phyloP scores from a whole-genome alignment of 2,329 filamentous ascomycete genomes.

The Microsporum canis region DNA sequence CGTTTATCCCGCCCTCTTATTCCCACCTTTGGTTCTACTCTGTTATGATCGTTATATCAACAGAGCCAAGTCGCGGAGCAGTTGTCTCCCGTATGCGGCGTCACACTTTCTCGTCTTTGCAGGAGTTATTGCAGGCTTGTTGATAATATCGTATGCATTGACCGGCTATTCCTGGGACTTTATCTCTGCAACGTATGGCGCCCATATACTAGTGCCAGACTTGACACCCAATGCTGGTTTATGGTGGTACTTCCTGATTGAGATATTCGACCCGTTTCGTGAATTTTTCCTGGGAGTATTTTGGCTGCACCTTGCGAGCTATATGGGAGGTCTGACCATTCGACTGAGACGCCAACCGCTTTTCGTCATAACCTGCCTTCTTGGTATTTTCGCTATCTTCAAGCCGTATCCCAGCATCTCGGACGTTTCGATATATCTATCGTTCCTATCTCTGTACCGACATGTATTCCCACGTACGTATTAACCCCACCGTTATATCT shows the following conservation, averaged over 20 bases:
- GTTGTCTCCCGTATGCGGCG: conserved; percentile 40
- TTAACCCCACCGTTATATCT: not conserved
- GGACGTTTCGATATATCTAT: conserved; percentile 77
- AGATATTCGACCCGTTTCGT: conserved; percentile 98
- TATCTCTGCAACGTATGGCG: conserved; percentile 76
- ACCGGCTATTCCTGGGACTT: conserved; percentile 79
- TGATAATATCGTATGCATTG: conserved; percentile 61
- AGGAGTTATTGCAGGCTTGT: conserved; percentile 48
- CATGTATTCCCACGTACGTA: conserved; percentile 71
- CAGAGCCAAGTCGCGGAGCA: conserved; percentile 21
- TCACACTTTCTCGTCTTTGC: conserved; percentile 45
- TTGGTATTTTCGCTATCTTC: conserved; percentile 88
- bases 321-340: conserved; percentile 75
- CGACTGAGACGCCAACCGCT: conserved; percentile 76
- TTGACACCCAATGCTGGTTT: conserved; percentile 89
- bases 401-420: conserved; percentile 93
- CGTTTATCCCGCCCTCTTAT: conserved; percentile 78
- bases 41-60: conserved; percentile 56
- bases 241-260: conserved; percentile 99
- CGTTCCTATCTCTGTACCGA: conserved; percentile 71
- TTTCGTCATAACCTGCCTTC: conserved; percentile 69
- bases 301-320: conserved; percentile 87
- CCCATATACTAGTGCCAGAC: conserved; percentile 81
- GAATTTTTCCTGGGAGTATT: conserved; percentile 96
- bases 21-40: conserved; percentile 69